phyloP scores from a whole-genome alignment of 2,329 filamentous ascomycete genomes.

The Ophiostoma perfectum region DNA sequence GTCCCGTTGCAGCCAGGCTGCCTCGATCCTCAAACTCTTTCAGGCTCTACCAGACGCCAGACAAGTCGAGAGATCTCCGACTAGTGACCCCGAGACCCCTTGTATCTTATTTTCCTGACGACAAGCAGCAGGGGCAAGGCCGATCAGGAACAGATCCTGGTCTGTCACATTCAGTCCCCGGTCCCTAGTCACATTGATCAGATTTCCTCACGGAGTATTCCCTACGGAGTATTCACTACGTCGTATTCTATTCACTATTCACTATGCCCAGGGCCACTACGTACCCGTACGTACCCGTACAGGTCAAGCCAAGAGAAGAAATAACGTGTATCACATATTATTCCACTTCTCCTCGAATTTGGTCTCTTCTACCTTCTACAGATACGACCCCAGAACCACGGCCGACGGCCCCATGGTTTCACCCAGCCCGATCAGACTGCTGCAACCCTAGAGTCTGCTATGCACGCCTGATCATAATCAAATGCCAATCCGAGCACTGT shows the following conservation, averaged over 20 bases:
- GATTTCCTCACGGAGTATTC: background rate
- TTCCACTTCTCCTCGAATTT: background rate
- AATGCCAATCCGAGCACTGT: background rate
- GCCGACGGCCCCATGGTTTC: slow-evolving; percentile 6
- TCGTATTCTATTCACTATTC: too few relatives aligned
- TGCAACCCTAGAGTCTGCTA: background rate
- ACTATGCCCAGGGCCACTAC: too few relatives aligned
- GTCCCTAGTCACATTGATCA: background rate
- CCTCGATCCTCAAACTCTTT: background rate
- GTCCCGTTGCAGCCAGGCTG: background rate
- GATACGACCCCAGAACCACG: background rate
- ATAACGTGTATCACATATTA: too few relatives aligned
- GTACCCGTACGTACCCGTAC: too few relatives aligned
- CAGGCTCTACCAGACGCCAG: background rate
- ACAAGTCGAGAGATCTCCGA: background rate
- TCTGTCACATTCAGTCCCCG: background rate
- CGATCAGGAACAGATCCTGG: background rate
- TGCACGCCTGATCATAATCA: background rate
- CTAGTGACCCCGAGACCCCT: background rate
- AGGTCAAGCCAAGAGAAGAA: too few relatives aligned
- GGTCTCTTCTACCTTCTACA: background rate
- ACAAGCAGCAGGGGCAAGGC: background rate
- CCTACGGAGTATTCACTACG: too few relatives aligned
- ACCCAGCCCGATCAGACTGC: slow-evolving; percentile 3
- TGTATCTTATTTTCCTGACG: slow-evolving; percentile 2